Percentiles rank a stretch among this genome's conserved stretches.
Conservation (phyloP, 768 basidiomycete genomes). For the Chiua virens region DNA sequence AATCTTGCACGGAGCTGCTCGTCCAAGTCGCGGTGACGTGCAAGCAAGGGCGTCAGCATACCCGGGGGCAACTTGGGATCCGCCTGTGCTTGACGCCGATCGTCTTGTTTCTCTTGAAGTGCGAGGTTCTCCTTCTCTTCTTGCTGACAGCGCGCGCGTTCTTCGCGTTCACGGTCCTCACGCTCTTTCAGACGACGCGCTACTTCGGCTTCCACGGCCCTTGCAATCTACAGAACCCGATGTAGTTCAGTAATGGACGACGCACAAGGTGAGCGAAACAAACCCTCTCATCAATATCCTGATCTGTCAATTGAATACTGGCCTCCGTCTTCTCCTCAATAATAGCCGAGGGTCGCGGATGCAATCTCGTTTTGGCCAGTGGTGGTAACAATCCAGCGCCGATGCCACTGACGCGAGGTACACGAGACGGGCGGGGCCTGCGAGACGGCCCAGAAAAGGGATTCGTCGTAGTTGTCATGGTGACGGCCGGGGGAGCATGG, state of each 20-base stretch:
- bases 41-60: conserved; percentile 60
- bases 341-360: conserved; percentile 17
- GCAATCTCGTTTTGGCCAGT: conserved; percentile 18
- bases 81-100: conserved; percentile 3
- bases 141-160: conserved; percentile 25
- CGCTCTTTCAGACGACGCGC: conserved; percentile 56
- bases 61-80: conserved; percentile 31
- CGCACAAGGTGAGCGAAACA: conserved; percentile 3
- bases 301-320: conserved; percentile 47
- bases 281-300: conserved; percentile 75
- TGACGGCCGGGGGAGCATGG: conserved; percentile 9
- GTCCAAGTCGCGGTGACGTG: conserved; percentile 67
- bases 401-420: conserved; percentile 32
- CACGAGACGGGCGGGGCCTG: conserved; percentile 32
- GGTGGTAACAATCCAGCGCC: conserved; percentile 26
- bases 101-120: conserved; percentile 13
- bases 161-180: conserved; percentile 36
- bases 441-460: conserved; percentile 21
- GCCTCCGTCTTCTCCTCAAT: conserved; percentile 17
- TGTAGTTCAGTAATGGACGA: background rate
- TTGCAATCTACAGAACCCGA: conserved; percentile 52
- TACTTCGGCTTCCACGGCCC: conserved; percentile 73
- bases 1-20: conserved; percentile 63
- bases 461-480: conserved; percentile 10
- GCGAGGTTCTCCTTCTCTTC: conserved; percentile 30